Base-by-base conservation (phyloP, 2,329 filamentous ascomycete genomes). In the Phaeosphaeriaceae sp. region DNA sequence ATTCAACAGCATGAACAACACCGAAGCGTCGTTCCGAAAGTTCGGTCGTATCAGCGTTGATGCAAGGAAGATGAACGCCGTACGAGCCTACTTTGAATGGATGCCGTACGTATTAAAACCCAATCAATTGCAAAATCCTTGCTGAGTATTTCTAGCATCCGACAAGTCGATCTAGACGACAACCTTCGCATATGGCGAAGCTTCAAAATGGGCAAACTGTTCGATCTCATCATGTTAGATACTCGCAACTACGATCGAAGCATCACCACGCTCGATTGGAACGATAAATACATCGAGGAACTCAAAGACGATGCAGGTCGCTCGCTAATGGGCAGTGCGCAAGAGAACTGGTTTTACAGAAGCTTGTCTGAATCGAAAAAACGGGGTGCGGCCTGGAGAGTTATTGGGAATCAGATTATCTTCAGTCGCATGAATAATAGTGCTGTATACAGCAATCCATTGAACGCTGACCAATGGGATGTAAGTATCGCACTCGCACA, bases 361-460 rank as follows among this genome's bases (percentile, higher is more conserved):
- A 74, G 80, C 39, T 73, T 88, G 3, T 77, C 76, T 3, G 70
- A 80, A 43, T 86, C 84, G 1, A 76, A 81, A 16, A 61, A 81
- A 11, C 81, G 87, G 9, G 84, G 84, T 11, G 84, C 87, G 0
- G 77, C 80, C 0, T 91, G 88, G 88, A 78, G 87, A 20, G 69
- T 91, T 26, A 79, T 91, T 23, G 87, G 87, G 11, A 87, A 85
- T 41, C 87, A 90, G 70, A 83, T 87, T 40, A 54, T 70, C 34
- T 70, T 68, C 48, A 64, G 60, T 1, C 43, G 63, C 2, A 63
- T 70, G 48, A 65, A 68, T 38, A 63, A 64, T 18, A 63, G 52
- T 5, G 61, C 59, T 2, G 54, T 61, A 9, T 50, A 48, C 17
- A 48, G 42, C 11, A 40, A 61, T 18, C 48, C 52, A 42, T 9